phyloP scores from a whole-genome alignment of 192 early-diverging fungal species.

The Coemansia sp. region DNA sequence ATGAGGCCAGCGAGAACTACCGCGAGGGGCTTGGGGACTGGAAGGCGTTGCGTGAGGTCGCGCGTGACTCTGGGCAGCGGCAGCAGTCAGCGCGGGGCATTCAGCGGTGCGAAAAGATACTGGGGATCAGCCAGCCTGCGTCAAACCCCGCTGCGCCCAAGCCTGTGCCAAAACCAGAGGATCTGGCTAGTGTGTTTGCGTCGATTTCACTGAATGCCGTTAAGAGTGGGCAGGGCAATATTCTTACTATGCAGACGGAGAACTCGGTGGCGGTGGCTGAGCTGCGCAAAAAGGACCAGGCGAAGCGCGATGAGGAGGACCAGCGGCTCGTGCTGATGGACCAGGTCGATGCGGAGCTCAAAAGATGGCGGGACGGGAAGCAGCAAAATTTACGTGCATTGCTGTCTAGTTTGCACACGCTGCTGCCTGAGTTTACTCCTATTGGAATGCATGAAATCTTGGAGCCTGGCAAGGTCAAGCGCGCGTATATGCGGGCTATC shows the following conservation, averaged over 20 bases:
- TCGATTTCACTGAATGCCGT: slow-evolving; percentile 33
- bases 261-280: slow-evolving; percentile 60
- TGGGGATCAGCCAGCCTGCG: slow-evolving; percentile 36
- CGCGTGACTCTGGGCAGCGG: slow-evolving; percentile 23
- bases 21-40: slow-evolving; percentile 64
- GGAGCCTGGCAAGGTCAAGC: slow-evolving; percentile 81
- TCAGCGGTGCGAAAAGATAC: slow-evolving; percentile 56
- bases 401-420: slow-evolving; percentile 69
- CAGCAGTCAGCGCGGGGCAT: slow-evolving; percentile 56
- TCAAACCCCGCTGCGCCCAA: slow-evolving; percentile 4
- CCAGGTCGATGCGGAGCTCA: slow-evolving; percentile 71
- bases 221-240: slow-evolving; percentile 23
- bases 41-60: slow-evolving; percentile 42
- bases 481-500: slow-evolving; percentile 90
- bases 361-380: slow-evolving; percentile 81
- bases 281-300: slow-evolving; percentile 69
- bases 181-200: slow-evolving; percentile 45
- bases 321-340: slow-evolving; percentile 74
- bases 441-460: slow-evolving; percentile 85
- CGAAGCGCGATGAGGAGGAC: slow-evolving; percentile 73
- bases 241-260: slow-evolving; percentile 26
- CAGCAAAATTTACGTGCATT: slow-evolving; percentile 89
- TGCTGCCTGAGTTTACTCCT: slow-evolving; percentile 80
- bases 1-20: slow-evolving; percentile 82
- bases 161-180: slow-evolving; percentile 10